phyloP scores from a whole-genome alignment of 2,329 filamentous ascomycete genomes.

The Epichloe bromicola region DNA sequence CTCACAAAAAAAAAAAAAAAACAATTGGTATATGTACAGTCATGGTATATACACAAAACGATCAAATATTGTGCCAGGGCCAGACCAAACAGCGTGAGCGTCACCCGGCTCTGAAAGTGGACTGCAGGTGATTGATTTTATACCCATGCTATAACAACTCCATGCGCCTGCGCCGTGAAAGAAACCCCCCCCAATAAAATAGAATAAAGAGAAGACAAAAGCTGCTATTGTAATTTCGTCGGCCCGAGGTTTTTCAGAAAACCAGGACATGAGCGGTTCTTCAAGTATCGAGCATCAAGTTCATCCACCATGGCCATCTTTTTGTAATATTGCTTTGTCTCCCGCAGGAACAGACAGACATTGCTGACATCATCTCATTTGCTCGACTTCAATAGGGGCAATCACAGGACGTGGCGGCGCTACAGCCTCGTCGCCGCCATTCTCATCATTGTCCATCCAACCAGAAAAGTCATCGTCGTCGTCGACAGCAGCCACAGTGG shows the following conservation, averaged over 20 bases:
- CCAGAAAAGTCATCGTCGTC: conserved; percentile 14
- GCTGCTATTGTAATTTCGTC: background rate
- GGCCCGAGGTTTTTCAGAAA: background rate
- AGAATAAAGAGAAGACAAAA: background rate
- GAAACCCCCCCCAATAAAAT: background rate
- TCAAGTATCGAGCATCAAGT: background rate
- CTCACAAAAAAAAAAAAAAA: too few relatives aligned
- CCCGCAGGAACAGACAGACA: background rate
- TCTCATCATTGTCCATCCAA: conserved; percentile 15
- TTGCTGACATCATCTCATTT: background rate
- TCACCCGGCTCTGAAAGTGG: too few relatives aligned
- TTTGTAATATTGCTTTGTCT: background rate
- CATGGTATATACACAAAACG: too few relatives aligned
- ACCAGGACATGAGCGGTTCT: background rate
- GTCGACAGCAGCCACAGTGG: conserved; percentile 1
- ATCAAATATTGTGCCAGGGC: too few relatives aligned
- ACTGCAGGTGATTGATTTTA: background rate
- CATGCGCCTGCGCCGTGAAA: background rate
- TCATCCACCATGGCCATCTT: background rate
- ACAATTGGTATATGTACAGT: too few relatives aligned
- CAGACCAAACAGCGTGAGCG: too few relatives aligned
- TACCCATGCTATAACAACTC: background rate
- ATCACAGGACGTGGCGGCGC: background rate
- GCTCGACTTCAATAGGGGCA: background rate
- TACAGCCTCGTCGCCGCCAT: background rate